Conservation (phyloP, 139 green algal species). For the Chlamydomonas eustigma region DNA sequence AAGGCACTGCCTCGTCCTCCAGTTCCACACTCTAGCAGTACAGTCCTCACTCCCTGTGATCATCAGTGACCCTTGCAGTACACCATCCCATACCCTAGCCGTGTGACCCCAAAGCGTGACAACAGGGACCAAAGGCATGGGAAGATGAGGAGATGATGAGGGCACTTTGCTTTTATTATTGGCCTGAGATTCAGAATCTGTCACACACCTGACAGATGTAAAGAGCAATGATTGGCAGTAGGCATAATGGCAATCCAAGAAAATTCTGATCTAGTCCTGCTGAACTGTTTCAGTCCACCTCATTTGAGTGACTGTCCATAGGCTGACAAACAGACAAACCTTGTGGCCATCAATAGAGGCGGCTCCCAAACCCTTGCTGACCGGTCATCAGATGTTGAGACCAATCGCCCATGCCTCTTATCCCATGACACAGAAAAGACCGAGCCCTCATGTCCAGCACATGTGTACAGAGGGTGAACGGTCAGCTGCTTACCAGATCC, state of each 20-base stretch:
- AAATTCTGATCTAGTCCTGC: too few species aligned
- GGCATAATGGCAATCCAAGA: too few species aligned
- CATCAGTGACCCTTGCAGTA: background rate
- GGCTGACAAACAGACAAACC: background rate
- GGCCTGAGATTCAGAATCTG: too few species aligned
- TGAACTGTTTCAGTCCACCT: too few species aligned
- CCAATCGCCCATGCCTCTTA: background rate
- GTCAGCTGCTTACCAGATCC: too few species aligned
- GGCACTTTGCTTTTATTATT: too few species aligned
- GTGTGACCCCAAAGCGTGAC: constrained; percentile 25
- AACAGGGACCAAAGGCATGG: background rate
- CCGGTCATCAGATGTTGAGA: constrained; percentile 20
- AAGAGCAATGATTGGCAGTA: too few species aligned
- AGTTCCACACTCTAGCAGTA: constrained; percentile 20
- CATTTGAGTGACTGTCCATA: too few species aligned
- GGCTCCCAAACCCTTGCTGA: constrained; percentile 20
- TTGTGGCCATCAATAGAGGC: background rate
- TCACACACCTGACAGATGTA: too few species aligned
- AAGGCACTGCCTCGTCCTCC: constrained; percentile 1
- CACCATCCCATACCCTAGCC: constrained; percentile 22
- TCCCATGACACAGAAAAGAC: constrained; percentile 19
- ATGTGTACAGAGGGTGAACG: background rate
- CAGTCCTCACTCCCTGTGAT: constrained; percentile 31
- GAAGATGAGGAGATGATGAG: too few species aligned
- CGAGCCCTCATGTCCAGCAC: constrained; percentile 21